Conservation (phyloP, 176 grass and related monocot genomes). For the Oryza rufipogon region DNA sequence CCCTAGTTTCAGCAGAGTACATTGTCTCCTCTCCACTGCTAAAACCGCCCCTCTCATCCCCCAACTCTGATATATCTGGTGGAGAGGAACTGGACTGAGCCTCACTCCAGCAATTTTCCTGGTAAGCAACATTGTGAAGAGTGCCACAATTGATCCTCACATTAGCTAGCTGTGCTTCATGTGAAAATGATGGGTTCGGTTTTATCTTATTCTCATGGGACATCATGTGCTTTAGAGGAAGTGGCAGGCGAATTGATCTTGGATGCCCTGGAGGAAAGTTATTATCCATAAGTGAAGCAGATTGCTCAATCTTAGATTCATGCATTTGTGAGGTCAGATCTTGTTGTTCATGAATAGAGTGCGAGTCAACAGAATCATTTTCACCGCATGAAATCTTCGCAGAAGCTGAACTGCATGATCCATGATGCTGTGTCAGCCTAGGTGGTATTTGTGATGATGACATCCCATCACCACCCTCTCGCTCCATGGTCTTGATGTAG, state of each 20-base stretch:
- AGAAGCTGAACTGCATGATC: conserved; percentile 72
- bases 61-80: conserved; percentile 53
- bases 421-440: conserved; percentile 50
- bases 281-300: conserved; percentile 60
- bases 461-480: conserved; percentile 31
- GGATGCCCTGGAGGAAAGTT: conserved; percentile 66
- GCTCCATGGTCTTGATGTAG: conserved; percentile 47
- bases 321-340: conserved; percentile 49
- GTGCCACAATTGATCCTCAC: conserved; percentile 45
- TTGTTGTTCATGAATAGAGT: conserved; percentile 44
- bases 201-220: conserved; percentile 62
- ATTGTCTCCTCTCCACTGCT: conserved; percentile 93
- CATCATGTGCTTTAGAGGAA: conserved; percentile 87
- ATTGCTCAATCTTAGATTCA: conserved; percentile 52
- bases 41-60: conserved; percentile 61
- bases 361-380: conserved; percentile 43
- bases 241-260: conserved; percentile 77
- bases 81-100: conserved; percentile 86
- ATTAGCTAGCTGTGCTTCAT: conserved; percentile 44
- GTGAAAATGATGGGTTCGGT: conserved; percentile 14
- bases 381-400: conserved; percentile 56
- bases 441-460: conserved; percentile 47
- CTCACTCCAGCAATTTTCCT: conserved; percentile 82
- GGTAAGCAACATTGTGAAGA: conserved; percentile 56
- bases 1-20: conserved; percentile 97